Evolutionary conservation across 768 basidiomycete genomes (phyloP).

Genomic region (Trametes gibbosa): DNA sequence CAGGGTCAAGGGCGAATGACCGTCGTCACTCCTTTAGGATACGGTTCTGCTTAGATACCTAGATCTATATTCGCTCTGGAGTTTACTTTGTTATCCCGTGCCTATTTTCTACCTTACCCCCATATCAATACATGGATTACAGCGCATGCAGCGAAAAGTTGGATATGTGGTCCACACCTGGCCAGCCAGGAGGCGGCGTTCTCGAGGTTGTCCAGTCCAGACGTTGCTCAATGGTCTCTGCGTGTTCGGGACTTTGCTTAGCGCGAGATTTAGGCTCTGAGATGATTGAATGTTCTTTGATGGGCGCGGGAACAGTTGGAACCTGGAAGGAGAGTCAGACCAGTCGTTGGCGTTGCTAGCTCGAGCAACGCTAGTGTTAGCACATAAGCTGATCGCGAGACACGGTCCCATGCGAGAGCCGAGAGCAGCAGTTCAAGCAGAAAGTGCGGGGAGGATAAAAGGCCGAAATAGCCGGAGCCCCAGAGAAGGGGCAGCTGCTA

Average conservation of each 20-base stretch:
- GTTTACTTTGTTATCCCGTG: neutral
- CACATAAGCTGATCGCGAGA: neutral
- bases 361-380: no score
- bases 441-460: neutral
- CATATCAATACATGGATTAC: slow-evolving; percentile 11
- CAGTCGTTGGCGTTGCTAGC: no score
- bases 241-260: neutral
- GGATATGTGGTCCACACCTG: no score
- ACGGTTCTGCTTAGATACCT: slow-evolving; percentile 10
- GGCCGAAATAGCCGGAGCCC: slow-evolving; percentile 4
- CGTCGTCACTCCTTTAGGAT: neutral
- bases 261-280: neutral
- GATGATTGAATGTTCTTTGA: no score
- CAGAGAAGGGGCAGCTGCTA: neutral
- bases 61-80: slow-evolving; percentile 5
- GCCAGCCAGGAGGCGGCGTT: neutral
- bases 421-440: neutral
- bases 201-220: neutral
- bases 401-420: neutral
- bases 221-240: neutral
- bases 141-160: neutral
- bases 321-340: no score
- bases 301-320: no score
- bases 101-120: slow-evolving; percentile 17
- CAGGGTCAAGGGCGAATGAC: slow-evolving; percentile 15